phyloP scores from a whole-genome alignment of 805 yeast genomes.

The Cyberlindnera misumaiensis region DNA sequence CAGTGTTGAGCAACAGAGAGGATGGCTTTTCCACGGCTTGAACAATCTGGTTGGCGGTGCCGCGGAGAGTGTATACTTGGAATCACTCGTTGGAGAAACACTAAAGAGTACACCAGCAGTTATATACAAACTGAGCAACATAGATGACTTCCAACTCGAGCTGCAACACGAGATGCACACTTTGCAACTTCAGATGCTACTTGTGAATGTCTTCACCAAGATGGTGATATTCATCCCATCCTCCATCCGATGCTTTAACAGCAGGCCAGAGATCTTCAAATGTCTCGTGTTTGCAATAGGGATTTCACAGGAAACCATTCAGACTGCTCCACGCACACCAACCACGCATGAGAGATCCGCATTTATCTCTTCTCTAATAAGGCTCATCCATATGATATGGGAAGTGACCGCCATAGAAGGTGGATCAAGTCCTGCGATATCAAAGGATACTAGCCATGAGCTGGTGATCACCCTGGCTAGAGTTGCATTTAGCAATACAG shows the following conservation, averaged over 20 bases:
- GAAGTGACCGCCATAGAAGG: conserved; percentile 13
- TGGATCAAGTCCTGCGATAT: conserved; percentile 11
- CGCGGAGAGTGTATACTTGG: conserved; percentile 34
- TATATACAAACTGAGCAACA: conserved; percentile 7
- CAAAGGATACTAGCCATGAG: conserved; percentile 34
- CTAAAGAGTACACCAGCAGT: conserved; percentile 11
- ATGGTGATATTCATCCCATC: conserved; percentile 19
- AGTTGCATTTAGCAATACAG: conserved; percentile 42
- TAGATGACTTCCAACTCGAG: conserved; percentile 5
- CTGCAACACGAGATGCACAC: conserved; percentile 37
- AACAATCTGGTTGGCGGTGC: conserved; percentile 50
- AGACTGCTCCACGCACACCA: conserved; percentile 20
- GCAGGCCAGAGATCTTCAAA: conserved; percentile 20
- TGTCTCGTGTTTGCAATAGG: conserved; percentile 19
- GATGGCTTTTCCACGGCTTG: conserved; percentile 45
- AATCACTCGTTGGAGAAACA: conserved; percentile 32
- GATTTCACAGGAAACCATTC: conserved; percentile 26
- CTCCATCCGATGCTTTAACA: conserved; percentile 17
- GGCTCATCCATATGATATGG: conserved; percentile 20
- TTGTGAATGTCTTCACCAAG: conserved; percentile 44
- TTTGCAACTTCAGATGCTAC: conserved; percentile 36
- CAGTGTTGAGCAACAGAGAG: conserved; percentile 34
- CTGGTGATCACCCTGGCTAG: conserved; percentile 45
- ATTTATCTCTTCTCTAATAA: conserved; percentile 15
- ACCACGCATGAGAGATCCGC: conserved; percentile 18